Evolutionary conservation across 805 yeast species (phyloP).

Genomic region (Tetrapisispora arboricola): DNA sequence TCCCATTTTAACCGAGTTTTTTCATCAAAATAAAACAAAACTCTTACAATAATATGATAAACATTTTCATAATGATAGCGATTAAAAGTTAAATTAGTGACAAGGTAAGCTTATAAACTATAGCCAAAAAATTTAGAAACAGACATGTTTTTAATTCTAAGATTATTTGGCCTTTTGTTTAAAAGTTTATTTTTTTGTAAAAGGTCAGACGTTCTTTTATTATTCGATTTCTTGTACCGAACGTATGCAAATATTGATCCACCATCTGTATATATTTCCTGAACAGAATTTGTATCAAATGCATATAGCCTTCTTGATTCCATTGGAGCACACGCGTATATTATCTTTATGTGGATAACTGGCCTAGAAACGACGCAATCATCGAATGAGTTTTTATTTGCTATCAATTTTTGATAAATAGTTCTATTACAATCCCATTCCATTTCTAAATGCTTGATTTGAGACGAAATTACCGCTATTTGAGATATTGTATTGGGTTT

Average conservation of each 20-base stretch:
- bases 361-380: neutral
- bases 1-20: neutral
- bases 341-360: neutral
- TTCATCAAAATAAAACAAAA: neutral
- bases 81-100: too few relatives aligned
- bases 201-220: neutral
- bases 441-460: neutral
- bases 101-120: neutral
- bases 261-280: neutral
- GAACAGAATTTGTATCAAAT: neutral
- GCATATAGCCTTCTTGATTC: neutral
- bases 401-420: neutral
- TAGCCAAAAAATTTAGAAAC: conserved; percentile 1
- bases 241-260: neutral
- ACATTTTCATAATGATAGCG: too few relatives aligned
- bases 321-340: neutral
- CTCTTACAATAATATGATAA: neutral
- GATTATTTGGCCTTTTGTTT: neutral
- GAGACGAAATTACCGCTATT: neutral
- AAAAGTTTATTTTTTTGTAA: too few relatives aligned
- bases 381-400: neutral
- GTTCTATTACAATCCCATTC: neutral
- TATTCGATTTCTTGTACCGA: neutral
- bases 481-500: neutral
- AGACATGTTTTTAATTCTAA: neutral